Evolutionary conservation across 108 stramenopile genomes (phyloP), one percentile per base, ranked within the genome.

Genomic region (Cyclostephanos invisitatus): DNA sequence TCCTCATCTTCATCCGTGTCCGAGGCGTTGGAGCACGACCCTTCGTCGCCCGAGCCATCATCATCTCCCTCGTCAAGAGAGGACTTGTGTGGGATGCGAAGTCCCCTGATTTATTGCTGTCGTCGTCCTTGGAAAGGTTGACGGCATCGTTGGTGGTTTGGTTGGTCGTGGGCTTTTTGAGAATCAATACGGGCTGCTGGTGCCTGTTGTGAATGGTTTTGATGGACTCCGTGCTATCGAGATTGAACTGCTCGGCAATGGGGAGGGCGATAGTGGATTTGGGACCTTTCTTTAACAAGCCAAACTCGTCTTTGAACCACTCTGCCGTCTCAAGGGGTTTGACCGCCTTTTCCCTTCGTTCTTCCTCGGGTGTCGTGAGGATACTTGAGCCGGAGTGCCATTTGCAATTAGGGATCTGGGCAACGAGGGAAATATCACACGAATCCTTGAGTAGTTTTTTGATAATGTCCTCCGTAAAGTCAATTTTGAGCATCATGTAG

Each of bases 291-390:
- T 28, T 11, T 11, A 28, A 29, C 17, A 28, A 4, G 28, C 57
- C 57, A 7, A 58, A 29, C 28, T 58, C 57, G 15, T 58, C 57
- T 29, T 58, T 58, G 28, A 28, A 58, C 57, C 57, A 58, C 4
- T 28, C 24, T 7, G 57, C 28, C 10, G 4, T 5, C 32, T 58
- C 57, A 6, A 58, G 12, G 27, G 17, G 11, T 29, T 25, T 28
- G 4, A 7, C 25, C 27, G 0, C 32, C 28, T 58, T 29, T 2
- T 10, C 28, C 57, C 4, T 8, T 3, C n/a, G n/a, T n/a, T n/a
- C n/a, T n/a, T n/a, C n/a, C n/a, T n/a, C n/a, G n/a, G n/a, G n/a
- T n/a, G n/a, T 12, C n/a, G 21, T 7, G 6, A 29, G 29, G 29
- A n/a, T 29, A 28, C 12, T 58, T 0, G 57, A 32, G 1, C 9